Conservation (phyloP, 768 basidiomycete species). For the Mycena belliarum region DNA sequence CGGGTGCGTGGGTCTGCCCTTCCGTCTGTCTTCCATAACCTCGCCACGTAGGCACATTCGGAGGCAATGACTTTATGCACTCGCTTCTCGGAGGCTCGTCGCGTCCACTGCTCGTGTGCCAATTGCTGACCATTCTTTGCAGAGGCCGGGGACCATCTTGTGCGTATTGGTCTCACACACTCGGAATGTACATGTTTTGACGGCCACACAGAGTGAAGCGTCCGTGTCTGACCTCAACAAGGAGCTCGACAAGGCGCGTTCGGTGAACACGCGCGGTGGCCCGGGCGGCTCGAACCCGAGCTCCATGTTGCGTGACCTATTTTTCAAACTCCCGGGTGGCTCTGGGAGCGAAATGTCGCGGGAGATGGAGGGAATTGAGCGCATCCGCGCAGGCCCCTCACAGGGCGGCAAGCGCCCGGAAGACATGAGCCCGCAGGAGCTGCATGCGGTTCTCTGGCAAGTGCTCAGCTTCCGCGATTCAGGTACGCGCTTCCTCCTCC, state of each 20-base stretch:
- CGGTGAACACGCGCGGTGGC: conserved; percentile 38
- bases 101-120: background rate
- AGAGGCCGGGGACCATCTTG: conserved; percentile 35
- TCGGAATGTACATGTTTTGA: background rate
- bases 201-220: conserved; percentile 45
- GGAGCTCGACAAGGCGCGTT: conserved; percentile 71
- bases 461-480: conserved; percentile 84
- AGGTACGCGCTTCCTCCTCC: conserved; percentile 38
- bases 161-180: conserved; percentile 12
- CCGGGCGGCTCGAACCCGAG: conserved; percentile 35
- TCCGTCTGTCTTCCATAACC: background rate
- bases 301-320: conserved; percentile 57
- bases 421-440: conserved; percentile 86
- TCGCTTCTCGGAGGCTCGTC: conserved; percentile 71
- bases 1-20: conserved; percentile 44
- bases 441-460: conserved; percentile 83
- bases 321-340: conserved; percentile 65
- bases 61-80: conserved; percentile 76
- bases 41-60: conserved; percentile 59
- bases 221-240: conserved; percentile 88
- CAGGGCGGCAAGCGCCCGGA: conserved; percentile 69
- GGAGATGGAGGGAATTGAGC: conserved; percentile 73
- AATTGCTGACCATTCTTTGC: background rate
- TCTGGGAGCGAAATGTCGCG: conserved; percentile 63
- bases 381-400: conserved; percentile 61